These are phyloP conservation scores for Gymnopilus junonius DNA, from an alignment of 768 basidiomycete species.

Conservation along the genomic window DNA sequence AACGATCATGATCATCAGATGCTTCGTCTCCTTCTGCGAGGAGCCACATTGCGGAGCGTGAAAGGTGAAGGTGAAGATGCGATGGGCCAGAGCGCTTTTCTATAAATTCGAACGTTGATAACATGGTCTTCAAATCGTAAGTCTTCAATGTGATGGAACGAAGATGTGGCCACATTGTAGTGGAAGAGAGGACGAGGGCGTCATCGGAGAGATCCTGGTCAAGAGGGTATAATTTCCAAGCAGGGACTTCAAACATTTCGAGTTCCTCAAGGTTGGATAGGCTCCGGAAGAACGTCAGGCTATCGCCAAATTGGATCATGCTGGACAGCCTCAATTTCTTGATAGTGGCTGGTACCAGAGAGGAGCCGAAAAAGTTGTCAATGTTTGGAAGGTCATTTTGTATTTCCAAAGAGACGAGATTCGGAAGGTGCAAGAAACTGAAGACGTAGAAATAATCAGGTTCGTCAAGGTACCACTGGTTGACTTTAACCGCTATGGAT, in stretches of 20 bases:
- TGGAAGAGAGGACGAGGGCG: neutral
- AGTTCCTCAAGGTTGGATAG: slow-evolving; percentile 12
- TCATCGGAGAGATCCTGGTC: neutral
- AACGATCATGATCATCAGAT: neutral
- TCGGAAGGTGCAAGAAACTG: slow-evolving; percentile 15
- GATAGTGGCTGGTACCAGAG: slow-evolving; percentile 8
- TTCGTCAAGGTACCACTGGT: neutral
- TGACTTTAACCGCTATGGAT: slow-evolving; percentile 15
- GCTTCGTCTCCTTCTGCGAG: neutral
- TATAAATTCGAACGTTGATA: neutral
- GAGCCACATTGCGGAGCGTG: neutral
- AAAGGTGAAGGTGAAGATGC: neutral
- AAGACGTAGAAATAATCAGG: slow-evolving; percentile 4
- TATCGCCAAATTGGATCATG: neutral
- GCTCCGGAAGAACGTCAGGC: slow-evolving; percentile 4
- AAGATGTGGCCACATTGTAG: neutral
- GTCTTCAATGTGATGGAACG: neutral
- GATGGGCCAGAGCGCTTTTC: neutral
- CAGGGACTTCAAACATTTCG: slow-evolving; percentile 10
- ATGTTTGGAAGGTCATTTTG: slow-evolving; percentile 3
- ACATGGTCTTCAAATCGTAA: neutral
- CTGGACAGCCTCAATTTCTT: slow-evolving; percentile 16
- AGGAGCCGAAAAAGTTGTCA: slow-evolving; percentile 7
- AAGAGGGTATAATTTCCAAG: neutral
- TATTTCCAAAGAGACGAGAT: slow-evolving; percentile 17